phyloP scores from a whole-genome alignment of 495 filamentous ascomycete genomes.

The Penicillium steckii region DNA sequence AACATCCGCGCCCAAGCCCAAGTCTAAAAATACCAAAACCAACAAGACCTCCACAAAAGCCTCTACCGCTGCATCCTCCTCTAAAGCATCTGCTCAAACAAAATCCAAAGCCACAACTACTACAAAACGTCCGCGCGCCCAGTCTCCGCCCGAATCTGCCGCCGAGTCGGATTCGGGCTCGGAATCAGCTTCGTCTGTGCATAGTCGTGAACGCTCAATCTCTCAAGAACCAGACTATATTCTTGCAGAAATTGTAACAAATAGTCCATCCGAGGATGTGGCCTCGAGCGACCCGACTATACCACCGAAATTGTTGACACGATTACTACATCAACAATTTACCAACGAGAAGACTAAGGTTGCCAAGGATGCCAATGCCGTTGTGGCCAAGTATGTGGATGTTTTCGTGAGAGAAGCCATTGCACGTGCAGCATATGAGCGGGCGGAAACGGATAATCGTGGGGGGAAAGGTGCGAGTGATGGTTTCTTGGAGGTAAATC shows the following conservation, averaged over 20 bases:
- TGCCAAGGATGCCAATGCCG: conserved; percentile 72
- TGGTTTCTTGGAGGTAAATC: conserved; percentile 76
- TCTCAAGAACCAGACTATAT: conserved; percentile 42
- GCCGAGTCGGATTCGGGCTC: conserved; percentile 22
- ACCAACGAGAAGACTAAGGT: conserved; percentile 67
- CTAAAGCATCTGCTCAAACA: conserved; percentile 6
- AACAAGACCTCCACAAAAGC: conserved; percentile 18
- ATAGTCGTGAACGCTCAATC: conserved; percentile 20
- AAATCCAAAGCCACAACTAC: conserved; percentile 4
- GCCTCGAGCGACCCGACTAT: conserved; percentile 53
- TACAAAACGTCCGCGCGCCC: conserved; percentile 7
- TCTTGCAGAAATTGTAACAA: conserved; percentile 45
- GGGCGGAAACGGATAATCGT: conserved; percentile 41
- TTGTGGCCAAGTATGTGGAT: conserved; percentile 85
- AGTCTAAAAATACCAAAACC: conserved; percentile 14
- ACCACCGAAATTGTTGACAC: conserved; percentile 70
- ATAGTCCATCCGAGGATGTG: conserved; percentile 29
- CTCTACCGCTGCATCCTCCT: conserved; percentile 15
- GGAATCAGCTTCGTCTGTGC: conserved; percentile 18
- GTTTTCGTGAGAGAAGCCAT: conserved; percentile 91
- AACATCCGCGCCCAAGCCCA: conserved; percentile 11
- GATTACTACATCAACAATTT: conserved; percentile 77
- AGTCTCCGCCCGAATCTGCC: conserved; percentile 10
- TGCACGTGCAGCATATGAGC: conserved; percentile 73
- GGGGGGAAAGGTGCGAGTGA: conserved; percentile 37